Base-by-base conservation (phyloP, 805 yeast species). In the Naumovozyma dairenensis region DNA sequence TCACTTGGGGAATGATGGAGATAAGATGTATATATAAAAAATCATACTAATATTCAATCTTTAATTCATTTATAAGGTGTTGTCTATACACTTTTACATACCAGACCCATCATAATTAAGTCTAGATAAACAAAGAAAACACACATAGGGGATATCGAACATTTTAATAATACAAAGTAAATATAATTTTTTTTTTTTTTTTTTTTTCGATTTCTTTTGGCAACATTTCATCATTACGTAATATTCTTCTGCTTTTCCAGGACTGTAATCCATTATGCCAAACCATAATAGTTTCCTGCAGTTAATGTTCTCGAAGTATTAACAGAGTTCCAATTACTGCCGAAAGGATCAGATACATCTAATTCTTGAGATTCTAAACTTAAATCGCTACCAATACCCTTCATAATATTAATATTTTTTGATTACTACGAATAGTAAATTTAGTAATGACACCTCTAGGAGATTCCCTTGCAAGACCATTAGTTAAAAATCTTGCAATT, bases 401-500 rank as follows among this genome's bases (percentile, higher is more conserved):
- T 69, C 24, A 77, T 69, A 21, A 60, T 58, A 39, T 55, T 60
- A 25, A 21, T 36, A n/a, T 37, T 35, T 12, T 34, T 30, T 42
- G 36, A 17, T 42, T 39, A 27, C 45, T 49, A 35, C 59, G 59
- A 32, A 72, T 56, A n/a, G 66, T 59, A 51, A 80, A 82, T 53
- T 78, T 74, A 28, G 80, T 61, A 48, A 76, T 80, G 32, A 84
- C 74, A 26, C 95, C 95, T 20, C 75, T 66, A 12, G 74, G 75
- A 16, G 79, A 68, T 57, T 85, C 96, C n/a, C 59, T 59, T 6
- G 81, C 94, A 26, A 59, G 53, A 4, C 80, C 80, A 26, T 72
- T 72, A 3, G 96, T 89, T 54, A 78, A 63, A 51, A 89, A 85
- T 59, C 96, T 76, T 13, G 94, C 95, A 50, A 89, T 76, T 28